A percentile compares a stretch with the other conserved stretches of the same genome.
Evolutionary conservation across 176 grass and related monocot species (phyloP).

Genomic region (Aegilops umbellulata): DNA sequence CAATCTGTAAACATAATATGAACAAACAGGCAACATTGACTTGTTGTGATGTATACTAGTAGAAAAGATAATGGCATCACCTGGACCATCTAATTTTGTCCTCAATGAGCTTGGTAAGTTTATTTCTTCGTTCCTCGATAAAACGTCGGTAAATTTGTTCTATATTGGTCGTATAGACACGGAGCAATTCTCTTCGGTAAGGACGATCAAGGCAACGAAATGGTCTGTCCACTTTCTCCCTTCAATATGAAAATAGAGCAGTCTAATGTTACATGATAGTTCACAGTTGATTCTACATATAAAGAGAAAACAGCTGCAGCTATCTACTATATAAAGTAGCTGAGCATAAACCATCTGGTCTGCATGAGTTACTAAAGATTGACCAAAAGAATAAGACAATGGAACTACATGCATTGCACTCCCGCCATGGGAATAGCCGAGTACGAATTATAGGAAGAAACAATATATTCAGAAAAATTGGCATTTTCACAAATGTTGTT

Average conservation of each 20-base stretch:
- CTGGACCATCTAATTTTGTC: conserved; percentile 89
- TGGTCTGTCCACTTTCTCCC: conserved; percentile 88
- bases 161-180: conserved; percentile 88
- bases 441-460: conserved; percentile 24
- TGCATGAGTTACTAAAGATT: not conserved
- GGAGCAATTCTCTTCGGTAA: conserved; percentile 91
- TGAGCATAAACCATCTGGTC: conserved; percentile 4
- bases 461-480: conserved; percentile 12
- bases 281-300: not conserved
- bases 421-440: not conserved
- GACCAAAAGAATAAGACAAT: conserved; percentile 9
- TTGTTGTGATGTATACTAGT: not conserved
- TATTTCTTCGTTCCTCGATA: conserved; percentile 84
- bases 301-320: not conserved
- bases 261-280: conserved; percentile 30
- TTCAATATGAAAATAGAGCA: conserved; percentile 45
- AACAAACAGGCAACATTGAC: not conserved
- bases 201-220: conserved; percentile 86
- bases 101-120: conserved; percentile 81
- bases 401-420: not conserved
- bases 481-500: conserved; percentile 9
- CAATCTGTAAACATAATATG: not conserved
- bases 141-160: conserved; percentile 85
- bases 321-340: conserved; percentile 2
- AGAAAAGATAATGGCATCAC: conserved; percentile 40